These are phyloP conservation scores for Raffaelea ambrosiae DNA, from an alignment of 2,329 filamentous ascomycete species.

Conservation along the genomic window DNA sequence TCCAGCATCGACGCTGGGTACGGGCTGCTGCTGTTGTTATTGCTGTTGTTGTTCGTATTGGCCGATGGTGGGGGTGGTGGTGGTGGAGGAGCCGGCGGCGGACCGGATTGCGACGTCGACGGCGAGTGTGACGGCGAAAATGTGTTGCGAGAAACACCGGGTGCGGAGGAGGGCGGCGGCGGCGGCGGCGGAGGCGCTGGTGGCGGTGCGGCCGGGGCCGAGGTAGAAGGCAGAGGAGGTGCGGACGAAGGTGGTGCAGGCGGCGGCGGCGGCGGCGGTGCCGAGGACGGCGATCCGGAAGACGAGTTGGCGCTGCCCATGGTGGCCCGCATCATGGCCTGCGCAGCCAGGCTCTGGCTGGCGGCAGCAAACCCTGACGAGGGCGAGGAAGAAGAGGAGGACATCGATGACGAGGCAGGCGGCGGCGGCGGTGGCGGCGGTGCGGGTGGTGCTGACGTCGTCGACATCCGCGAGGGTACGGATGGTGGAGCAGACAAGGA, in stretches of 20 bases:
- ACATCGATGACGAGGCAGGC: conserved; percentile 25
- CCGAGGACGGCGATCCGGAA: conserved; percentile 15
- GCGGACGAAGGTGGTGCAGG: conserved; percentile 25
- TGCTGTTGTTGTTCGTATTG: conserved; percentile 29
- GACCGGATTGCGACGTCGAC: not conserved
- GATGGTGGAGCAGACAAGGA: conserved; percentile 19
- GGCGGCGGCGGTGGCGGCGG: conserved; percentile 22
- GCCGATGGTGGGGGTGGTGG: conserved; percentile 20
- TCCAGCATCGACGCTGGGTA: too few species aligned
- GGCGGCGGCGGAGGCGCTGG: conserved; percentile 26
- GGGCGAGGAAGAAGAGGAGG: conserved; percentile 25
- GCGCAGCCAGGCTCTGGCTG: conserved; percentile 26
- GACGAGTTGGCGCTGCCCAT: conserved; percentile 16
- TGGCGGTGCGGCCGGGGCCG: conserved; percentile 15
- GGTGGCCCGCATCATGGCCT: conserved; percentile 28
- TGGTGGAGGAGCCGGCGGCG: conserved; percentile 22
- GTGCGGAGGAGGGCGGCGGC: conserved; percentile 27
- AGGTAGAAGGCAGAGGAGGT: conserved; percentile 22
- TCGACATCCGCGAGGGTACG: conserved; percentile 24
- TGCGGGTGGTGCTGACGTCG: conserved; percentile 25
- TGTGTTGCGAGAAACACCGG: conserved; percentile 11
- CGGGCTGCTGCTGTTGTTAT: not conserved
- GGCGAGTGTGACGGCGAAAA: conserved; percentile 4
- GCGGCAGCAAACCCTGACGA: conserved; percentile 23
- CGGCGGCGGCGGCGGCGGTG: conserved; percentile 22